Conservation (phyloP, 1,284 basidiomycete genomes). For the Pseudomicrostroma phylloplanum region DNA sequence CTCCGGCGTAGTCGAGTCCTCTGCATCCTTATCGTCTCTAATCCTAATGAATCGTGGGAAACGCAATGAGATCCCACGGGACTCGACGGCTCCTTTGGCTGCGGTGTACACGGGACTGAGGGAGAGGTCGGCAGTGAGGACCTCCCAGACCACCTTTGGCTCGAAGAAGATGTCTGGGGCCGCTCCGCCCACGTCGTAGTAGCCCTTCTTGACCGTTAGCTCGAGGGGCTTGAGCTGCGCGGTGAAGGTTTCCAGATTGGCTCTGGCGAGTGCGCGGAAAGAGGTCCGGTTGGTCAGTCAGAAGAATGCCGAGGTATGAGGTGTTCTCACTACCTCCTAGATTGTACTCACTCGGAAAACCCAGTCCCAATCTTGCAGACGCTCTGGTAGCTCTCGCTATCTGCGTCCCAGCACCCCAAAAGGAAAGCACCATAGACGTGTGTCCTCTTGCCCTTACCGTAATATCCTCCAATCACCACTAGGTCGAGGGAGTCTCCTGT, state of each 20-base stretch:
- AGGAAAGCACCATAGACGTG: constrained; percentile 49
- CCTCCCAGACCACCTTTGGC: constrained; percentile 78
- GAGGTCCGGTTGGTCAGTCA: too few species aligned
- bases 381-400: constrained; percentile 43
- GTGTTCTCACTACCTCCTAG: too few species aligned
- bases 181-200: constrained; percentile 60
- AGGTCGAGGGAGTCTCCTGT: constrained; percentile 95
- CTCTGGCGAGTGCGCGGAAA: too few species aligned
- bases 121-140: constrained; percentile 91
- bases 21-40: constrained; percentile 84
- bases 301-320: constrained; percentile 75
- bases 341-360: constrained; percentile 70
- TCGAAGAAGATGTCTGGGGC: constrained; percentile 49
- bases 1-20: constrained; percentile 85
- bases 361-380: constrained; percentile 96
- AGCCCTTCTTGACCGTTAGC: constrained; percentile 59
- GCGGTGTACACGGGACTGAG: constrained; percentile 94
- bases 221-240: constrained; percentile 63
- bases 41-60: constrained; percentile 88
- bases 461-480: constrained; percentile 91
- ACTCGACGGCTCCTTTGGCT: constrained; percentile 65
- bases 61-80: constrained; percentile 71
- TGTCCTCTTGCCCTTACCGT: constrained; percentile 95
- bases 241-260: constrained; percentile 1
- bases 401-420: constrained; percentile 45